Conservation (phyloP, 306 rosid species). For the Acacia melanoxylon region DNA sequence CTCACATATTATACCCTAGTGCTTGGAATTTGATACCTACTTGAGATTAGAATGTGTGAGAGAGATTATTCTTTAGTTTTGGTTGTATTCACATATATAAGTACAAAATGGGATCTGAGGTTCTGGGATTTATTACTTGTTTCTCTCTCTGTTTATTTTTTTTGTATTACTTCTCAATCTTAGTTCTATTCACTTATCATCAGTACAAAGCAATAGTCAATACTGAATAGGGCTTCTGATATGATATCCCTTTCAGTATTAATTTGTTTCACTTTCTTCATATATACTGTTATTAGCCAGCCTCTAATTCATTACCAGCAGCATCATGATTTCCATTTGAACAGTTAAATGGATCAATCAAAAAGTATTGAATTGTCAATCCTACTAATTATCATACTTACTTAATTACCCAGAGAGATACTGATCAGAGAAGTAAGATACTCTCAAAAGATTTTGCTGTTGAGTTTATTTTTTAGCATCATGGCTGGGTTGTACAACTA, state of each 20-base stretch:
- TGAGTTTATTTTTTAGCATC: neutral
- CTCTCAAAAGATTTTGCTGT: constrained; percentile 7
- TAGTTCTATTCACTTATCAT: neutral
- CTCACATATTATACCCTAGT: constrained; percentile 20
- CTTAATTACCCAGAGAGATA: neutral
- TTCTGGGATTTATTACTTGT: too few species aligned
- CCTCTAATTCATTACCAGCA: neutral
- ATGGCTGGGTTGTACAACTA: neutral
- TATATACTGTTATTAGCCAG: neutral
- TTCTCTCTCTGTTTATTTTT: neutral
- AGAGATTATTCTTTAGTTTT: neutral
- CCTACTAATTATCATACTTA: constrained; percentile 39
- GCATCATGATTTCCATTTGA: constrained; percentile 34
- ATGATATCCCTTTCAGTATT: neutral
- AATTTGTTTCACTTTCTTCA: too few species aligned
- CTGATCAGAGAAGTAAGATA: constrained; percentile 13
- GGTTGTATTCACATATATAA: constrained; percentile 4
- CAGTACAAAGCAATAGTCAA: too few species aligned
- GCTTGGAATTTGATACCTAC: constrained; percentile 2
- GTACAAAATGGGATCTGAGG: neutral
- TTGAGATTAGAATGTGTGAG: neutral
- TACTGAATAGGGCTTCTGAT: neutral
- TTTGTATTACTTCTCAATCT: neutral
- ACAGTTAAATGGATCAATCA: constrained; percentile 56
- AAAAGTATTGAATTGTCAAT: constrained; percentile 44